Evolutionary conservation across 345 rosid species (phyloP), one percentile per base, ranked within the genome.

Genomic region (Hevea brasiliensis): DNA sequence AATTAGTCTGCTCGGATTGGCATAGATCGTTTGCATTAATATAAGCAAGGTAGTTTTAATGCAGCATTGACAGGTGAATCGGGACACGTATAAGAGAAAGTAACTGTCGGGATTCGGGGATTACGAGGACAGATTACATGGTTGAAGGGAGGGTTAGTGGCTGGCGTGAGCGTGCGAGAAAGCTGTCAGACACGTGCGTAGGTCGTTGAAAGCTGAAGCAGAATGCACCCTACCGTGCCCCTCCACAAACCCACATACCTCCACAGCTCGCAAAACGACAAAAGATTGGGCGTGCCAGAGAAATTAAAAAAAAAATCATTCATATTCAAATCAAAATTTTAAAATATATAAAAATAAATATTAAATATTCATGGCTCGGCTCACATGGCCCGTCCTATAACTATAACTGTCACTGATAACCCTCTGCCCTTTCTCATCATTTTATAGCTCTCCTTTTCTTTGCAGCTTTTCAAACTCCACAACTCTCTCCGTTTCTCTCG

Each of bases 121-220:
- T 80, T 82, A 76, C 74, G 83, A 74, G 83, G 79, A 62, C 44
- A 72, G 74, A 76, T 74, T 74, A 67, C 32, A 67, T 50, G 41
- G 62, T 27, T 58, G 77, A 74, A 35, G 23, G 9, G 21, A 74
- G 59, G 51, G 50, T 44, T 35, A 54, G 65, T 68, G 77, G 72
- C 48, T 51, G 67, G 71, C 47, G 56, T 61, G 60, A 67, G 77
- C 77, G 85, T 54, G 89, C 75, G 78, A 75, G 76, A 70, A 70
- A 80, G 85, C 87, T 83, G 83, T 86, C 85, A 77, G 82, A 81
- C 85, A 86, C 90, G 79, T 81, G 87, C 76, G 65, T 71, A 45
- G 80, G 79, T 65, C 81, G 68, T 74, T 41, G 59, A 73, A 63
- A 62, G 78, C 32, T 8, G 53, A 15, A 40, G 73, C 79, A 37